Evolutionary conservation across 225 moss, liverwort and hornwort species (phyloP).

Genomic region (Sphagnum contortum): DNA sequence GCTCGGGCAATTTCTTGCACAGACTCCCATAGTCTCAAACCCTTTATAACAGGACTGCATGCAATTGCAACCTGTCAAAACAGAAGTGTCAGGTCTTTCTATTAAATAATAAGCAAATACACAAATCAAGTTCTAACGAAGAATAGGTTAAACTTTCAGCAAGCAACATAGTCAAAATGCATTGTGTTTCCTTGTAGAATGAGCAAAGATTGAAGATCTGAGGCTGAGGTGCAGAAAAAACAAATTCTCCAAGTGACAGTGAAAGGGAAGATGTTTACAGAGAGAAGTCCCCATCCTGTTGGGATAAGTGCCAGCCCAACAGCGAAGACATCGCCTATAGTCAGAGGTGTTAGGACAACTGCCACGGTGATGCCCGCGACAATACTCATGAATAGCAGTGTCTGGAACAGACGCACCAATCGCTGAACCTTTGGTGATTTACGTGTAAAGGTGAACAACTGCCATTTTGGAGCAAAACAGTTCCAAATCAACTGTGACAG

Average conservation of each 20-base stretch:
- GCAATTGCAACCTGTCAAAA: slow-evolving; percentile 55
- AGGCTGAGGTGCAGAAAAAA: neutral
- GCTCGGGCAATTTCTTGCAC: slow-evolving; percentile 69
- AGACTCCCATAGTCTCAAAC: slow-evolving; percentile 43
- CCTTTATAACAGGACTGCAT: slow-evolving; percentile 40
- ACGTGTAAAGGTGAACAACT: too few species aligned
- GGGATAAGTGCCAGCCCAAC: slow-evolving; percentile 66
- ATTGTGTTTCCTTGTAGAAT: too few species aligned
- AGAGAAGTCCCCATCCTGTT: slow-evolving; percentile 92
- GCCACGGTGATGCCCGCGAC: slow-evolving; percentile 40
- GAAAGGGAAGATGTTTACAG: slow-evolving; percentile 29
- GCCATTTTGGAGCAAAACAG: too few species aligned
- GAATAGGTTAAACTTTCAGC: too few species aligned
- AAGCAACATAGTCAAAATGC: too few species aligned
- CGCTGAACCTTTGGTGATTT: slow-evolving; percentile 43
- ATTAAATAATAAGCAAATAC: too few species aligned
- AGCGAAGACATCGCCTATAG: slow-evolving; percentile 81
- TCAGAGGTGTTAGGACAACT: slow-evolving; percentile 43
- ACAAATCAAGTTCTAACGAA: too few species aligned
- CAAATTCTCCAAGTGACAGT: neutral
- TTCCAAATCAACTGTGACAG: too few species aligned
- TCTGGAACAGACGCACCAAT: slow-evolving; percentile 66
- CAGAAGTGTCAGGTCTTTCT: too few species aligned
- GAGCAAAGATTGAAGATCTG: neutral
- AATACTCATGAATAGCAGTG: slow-evolving; percentile 38